Evolutionary conservation across 225 moss, liverwort and hornwort genomes (phyloP), one percentile per base, ranked within the genome.

Genomic region (Pseudoscleropodium purum): DNA sequence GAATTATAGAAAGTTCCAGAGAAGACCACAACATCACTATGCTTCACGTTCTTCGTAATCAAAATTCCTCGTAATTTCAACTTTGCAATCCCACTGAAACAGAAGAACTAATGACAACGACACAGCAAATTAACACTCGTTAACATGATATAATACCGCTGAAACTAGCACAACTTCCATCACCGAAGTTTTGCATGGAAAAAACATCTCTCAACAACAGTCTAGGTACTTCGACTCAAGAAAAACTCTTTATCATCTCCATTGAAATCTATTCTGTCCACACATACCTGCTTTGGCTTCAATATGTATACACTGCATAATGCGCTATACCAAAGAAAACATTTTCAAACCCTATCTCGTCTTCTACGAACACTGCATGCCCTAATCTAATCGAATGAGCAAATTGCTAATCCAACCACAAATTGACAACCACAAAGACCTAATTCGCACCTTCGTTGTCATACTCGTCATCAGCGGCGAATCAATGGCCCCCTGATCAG

Each of bases 381-480:
- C 70, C 51, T 59, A 78, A 75, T 66, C 26, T 10, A 52, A 80
- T 79, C 45, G 63, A 85, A 77, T 41, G 51, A 36, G 51, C 5
- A 75, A 39, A 75, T 43, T 87, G 25, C 85, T 20, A 82, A 77
- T 41, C 67, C 76, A 73, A 79, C 18, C 33, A 47, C 63, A 39
- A 85, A 82, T 66, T 60, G 51, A 70, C 60, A 47, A 47, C 18
- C 45, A 37, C 51, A 75, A 76, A 75, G 77, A 65, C 86, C 20
- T 57, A 79, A 59, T 88, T 83, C 86, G 67, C 72, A 97, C 95
- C 95, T 98, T 98, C 7, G 95, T 33, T 49, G 94, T 94, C 98
- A 98, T 98, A 76, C 93, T 92, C 52, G 94, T 90, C 93, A 98
- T 98, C 31, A 98, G 93, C 52, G 96, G 96, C 75, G 96, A 98